Percentiles rank a stretch among this genome's conserved stretches.
Evolutionary conservation across 2,329 filamentous ascomycete species (phyloP).

Genomic region (Fusarium compactum): DNA sequence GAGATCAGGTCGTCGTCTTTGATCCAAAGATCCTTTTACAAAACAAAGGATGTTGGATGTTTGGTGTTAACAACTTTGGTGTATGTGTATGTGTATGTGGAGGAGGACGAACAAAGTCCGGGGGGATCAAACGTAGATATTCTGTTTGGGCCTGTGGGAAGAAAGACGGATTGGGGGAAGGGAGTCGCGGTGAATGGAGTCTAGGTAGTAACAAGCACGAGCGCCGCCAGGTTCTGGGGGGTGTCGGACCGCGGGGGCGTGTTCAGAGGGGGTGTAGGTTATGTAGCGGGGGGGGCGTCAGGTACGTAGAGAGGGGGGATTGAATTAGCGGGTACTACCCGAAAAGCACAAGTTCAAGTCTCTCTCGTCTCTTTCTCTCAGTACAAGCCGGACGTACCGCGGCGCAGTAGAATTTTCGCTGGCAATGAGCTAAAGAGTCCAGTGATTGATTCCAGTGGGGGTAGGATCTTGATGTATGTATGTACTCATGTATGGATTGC

Average conservation of each 20-base stretch:
- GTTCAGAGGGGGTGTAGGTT: neutral
- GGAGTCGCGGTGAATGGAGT: slow-evolving; percentile 37
- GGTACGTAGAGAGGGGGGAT: neutral
- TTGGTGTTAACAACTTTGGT: slow-evolving; percentile 25
- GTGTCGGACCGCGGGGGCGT: slow-evolving; percentile 30
- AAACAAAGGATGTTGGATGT: slow-evolving; percentile 26
- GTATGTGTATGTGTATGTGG: slow-evolving; percentile 42
- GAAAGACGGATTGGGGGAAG: slow-evolving; percentile 47
- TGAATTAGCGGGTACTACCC: slow-evolving; percentile 20
- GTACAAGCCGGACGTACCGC: slow-evolving; percentile 46
- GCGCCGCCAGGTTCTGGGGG: slow-evolving; percentile 27
- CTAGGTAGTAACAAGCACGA: too few species aligned
- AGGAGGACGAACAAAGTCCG: slow-evolving; percentile 43
- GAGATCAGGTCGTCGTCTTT: slow-evolving; percentile 28
- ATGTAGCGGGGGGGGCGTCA: too few species aligned
- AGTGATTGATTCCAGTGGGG: slow-evolving; percentile 29
- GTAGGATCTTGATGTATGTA: slow-evolving; percentile 19
- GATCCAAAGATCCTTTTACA: slow-evolving; percentile 10
- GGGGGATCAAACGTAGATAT: slow-evolving; percentile 48
- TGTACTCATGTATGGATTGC: slow-evolving; percentile 6
- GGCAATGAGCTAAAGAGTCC: slow-evolving; percentile 8
- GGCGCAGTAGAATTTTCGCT: slow-evolving; percentile 36
- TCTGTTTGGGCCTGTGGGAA: slow-evolving; percentile 46
- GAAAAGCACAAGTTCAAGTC: slow-evolving; percentile 38
- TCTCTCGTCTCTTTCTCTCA: neutral